Percentiles rank a stretch among this genome's conserved stretches.
phyloP scores from a whole-genome alignment of 2,329 filamentous ascomycete species.

The Ceratocystis colombiana region DNA sequence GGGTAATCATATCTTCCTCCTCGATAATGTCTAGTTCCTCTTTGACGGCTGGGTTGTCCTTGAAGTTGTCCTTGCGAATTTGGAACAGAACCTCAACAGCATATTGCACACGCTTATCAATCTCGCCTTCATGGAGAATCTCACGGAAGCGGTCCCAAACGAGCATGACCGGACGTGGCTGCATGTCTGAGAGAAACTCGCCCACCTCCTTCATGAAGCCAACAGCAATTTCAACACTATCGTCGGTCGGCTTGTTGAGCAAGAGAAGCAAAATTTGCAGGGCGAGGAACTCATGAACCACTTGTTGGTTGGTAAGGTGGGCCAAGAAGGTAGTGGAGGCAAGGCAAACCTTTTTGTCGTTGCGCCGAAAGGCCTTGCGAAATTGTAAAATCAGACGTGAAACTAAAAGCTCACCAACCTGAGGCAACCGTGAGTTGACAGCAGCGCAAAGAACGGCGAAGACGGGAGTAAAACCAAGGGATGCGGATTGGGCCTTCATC shows the following conservation, averaged over 20 bases:
- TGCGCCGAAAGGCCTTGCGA: conserved; percentile 87
- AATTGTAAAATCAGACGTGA: conserved; percentile 84
- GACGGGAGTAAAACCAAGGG: conserved; percentile 90
- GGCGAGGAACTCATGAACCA: conserved; percentile 84
- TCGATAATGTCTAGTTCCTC: conserved; percentile 93
- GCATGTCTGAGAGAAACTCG: conserved; percentile 93
- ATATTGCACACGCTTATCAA: conserved; percentile 97
- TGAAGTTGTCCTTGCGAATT: conserved; percentile 90
- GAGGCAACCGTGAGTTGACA: conserved; percentile 92
- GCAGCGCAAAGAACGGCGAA: conserved; percentile 94
- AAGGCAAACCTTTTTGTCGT: conserved; percentile 92
- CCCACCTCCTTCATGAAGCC: conserved; percentile 87
- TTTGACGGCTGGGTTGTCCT: conserved; percentile 81
- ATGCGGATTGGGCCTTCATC: conserved; percentile 96
- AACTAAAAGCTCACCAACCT: conserved; percentile 83
- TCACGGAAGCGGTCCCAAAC: conserved; percentile 95
- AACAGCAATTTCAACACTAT: conserved; percentile 95
- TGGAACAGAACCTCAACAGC: conserved; percentile 98
- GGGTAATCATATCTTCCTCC: conserved; percentile 96
- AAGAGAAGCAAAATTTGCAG: conserved; percentile 88
- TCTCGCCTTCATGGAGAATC: conserved; percentile 91
- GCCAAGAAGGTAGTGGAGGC: conserved; percentile 91
- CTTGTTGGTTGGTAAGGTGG: conserved; percentile 91
- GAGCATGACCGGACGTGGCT: conserved; percentile 69
- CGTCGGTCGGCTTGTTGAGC: conserved; percentile 89